Conservation (phyloP, 495 filamentous ascomycete species). For the Rostrohypoxylon terebratum region DNA sequence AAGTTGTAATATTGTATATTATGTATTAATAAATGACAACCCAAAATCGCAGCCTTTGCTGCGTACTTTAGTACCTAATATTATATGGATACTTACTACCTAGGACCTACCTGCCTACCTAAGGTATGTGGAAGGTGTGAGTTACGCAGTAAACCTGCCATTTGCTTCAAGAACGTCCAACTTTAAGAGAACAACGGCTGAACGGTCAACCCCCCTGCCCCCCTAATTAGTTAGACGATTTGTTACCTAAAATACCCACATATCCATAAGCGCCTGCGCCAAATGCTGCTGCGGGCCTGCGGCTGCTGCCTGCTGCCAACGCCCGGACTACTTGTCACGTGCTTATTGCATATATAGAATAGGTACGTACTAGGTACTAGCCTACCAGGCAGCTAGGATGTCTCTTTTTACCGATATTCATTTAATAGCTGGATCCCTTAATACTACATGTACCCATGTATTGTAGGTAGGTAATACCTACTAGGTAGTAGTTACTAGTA, state of each 20-base stretch:
- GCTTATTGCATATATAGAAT: not conserved
- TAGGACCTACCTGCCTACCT: no score
- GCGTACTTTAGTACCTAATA: no score
- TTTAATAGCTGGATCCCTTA: not conserved
- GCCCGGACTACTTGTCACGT: constrained; percentile 11
- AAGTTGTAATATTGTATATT: not conserved
- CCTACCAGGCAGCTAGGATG: no score
- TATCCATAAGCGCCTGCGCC: no score
- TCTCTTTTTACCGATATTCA: not conserved
- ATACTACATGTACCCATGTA: no score
- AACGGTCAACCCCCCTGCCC: no score
- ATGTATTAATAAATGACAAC: constrained; percentile 19
- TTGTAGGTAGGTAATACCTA: no score
- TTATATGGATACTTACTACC: no score
- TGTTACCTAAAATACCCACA: not conserved
- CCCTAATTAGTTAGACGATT: constrained; percentile 5
- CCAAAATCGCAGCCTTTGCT: constrained; percentile 34
- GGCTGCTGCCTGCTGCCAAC: no score
- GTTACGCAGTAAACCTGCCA: not conserved
- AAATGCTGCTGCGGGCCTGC: no score
- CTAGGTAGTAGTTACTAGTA: no score
- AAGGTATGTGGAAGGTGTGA: constrained; percentile 7
- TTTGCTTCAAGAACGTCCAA: constrained; percentile 36
- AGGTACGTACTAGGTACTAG: not conserved
- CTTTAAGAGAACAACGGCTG: not conserved